Evolutionary conservation across 2,329 filamentous ascomycete genomes (phyloP), one percentile per base, ranked within the genome.

Genomic region (Lachnellula hyalina): DNA sequence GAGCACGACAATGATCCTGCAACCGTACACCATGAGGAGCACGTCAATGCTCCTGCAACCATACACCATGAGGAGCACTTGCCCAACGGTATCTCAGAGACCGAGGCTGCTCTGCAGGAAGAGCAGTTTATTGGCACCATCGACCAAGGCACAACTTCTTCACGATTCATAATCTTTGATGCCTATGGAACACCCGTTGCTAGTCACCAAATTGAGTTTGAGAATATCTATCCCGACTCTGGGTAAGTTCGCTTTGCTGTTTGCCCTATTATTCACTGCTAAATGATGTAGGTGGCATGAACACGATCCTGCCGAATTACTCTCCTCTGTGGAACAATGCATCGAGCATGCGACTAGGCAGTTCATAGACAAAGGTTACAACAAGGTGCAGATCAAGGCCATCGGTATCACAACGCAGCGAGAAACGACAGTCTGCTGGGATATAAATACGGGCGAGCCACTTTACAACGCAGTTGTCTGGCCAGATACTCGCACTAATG

Each of bases 81-180:
- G 12, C 63, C 65, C 12, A 52, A 44, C 5, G 56, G 62, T 8
- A 46, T 64, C 6, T 34, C 40, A 1, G 46, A 61, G 42, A 62
- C 65, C 17, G 58, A 58, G 3, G 57, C 61, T 21, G 62, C 66
- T 28, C 61, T 59, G 46, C 48, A 60, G 34, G 59, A 74, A 41
- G 73, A 85, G 54, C 82, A 82, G 73, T 96, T 89, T 67, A 86
- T 96, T 57, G 91, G 90, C 57, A 89, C 88, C 63, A 92, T 96
- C 69, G 91, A 96, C 69, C 90, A 95, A 67, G 91, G 91, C 55
- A 96, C 91, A 12, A 96, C 91, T 34, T 93, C 88, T 56, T 89
- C 90, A 35, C 82, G 91, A 38, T 96, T 96, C 73, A 81, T 96
- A 64, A 92, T 96, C 68, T 96, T 96, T 74, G 85, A 96, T 72